Base-by-base conservation (phyloP, 2,329 filamentous ascomycete species). In the Blastomyces parvus region DNA sequence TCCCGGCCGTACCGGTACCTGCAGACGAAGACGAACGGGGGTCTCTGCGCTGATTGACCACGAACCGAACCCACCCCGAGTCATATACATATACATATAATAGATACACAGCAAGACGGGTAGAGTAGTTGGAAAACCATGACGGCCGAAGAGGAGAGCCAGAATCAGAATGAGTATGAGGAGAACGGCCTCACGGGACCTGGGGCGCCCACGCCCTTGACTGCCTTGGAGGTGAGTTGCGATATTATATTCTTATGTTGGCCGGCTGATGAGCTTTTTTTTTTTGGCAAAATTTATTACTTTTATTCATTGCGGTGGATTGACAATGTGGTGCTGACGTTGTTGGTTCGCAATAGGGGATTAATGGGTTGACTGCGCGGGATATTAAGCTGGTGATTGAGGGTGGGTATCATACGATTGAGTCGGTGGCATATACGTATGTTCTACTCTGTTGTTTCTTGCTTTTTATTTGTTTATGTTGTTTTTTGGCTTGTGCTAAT, bases 361-460 rank as follows among this genome's bases (percentile, higher is more conserved):
- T 96, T 65, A 86, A 89, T 56, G 93, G 93, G 17, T 79, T 97
- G 68, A 96, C 92, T n/a, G 92, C 92, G 69, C 86, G 95, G 71
- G 94, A 99, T 74, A 95, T 97, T 69, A 94, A 97, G 74, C 81
- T 97, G 48, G 86, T 99, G 27, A 81, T 95, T 22, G 93, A 97
- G 71, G 92, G 90, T 48, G 94, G 94, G 5, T 97, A 87, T 76
- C 91, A 97, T 74, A 99, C 94, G 0, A 91, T 99, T 46, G 94
- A 99, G 77, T 88, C 92, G 1, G 89, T 99, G 65, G 94, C 94
- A 59, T 99, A 99, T 74, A 97, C 94, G 74, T 89, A 84, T 61
- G 82, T 72, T 64, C n/a, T 36, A 19, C 36, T 22, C n/a, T 30
- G 4, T 2, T 3, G 33, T 14, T 9, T 19, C n/a, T 14, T 59